Conservation (phyloP, 192 early-diverging fungal genomes). For the Entrophospora sp. region DNA sequence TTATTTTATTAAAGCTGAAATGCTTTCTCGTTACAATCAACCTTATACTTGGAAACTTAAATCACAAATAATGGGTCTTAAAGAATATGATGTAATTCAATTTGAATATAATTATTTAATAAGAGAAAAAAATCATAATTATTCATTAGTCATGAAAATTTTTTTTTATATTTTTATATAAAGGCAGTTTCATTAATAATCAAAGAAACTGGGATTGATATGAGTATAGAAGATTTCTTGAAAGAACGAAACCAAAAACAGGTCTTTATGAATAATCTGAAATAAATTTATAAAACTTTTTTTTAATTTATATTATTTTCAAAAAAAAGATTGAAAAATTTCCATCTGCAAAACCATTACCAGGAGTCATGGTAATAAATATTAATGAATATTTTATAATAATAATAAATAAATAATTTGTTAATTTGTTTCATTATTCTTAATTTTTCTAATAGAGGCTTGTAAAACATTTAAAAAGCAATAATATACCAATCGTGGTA, state of each 20-base stretch:
- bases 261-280: too few relatives aligned
- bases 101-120: too few relatives aligned
- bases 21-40: neutral
- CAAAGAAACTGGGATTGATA: constrained; percentile 51
- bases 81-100: neutral
- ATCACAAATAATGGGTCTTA: neutral
- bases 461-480: neutral
- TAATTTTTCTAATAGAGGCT: constrained; percentile 8
- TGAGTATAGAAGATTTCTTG: constrained; percentile 78
- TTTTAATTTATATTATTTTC: neutral
- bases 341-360: constrained; percentile 1
- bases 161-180: neutral
- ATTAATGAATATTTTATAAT: neutral
- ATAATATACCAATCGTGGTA: constrained; percentile 25
- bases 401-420: neutral
- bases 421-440: too few relatives aligned
- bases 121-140: too few relatives aligned
- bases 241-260: constrained; percentile 46
- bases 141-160: too few relatives aligned
- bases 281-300: constrained; percentile 9
- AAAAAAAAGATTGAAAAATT: neutral
- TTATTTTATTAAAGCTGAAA: neutral
- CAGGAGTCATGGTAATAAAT: neutral
- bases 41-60: constrained; percentile 16
- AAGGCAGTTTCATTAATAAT: constrained; percentile 59